Base-by-base conservation (phyloP, 2,329 filamentous ascomycete genomes). In the Hymenoscyphus albidus region DNA sequence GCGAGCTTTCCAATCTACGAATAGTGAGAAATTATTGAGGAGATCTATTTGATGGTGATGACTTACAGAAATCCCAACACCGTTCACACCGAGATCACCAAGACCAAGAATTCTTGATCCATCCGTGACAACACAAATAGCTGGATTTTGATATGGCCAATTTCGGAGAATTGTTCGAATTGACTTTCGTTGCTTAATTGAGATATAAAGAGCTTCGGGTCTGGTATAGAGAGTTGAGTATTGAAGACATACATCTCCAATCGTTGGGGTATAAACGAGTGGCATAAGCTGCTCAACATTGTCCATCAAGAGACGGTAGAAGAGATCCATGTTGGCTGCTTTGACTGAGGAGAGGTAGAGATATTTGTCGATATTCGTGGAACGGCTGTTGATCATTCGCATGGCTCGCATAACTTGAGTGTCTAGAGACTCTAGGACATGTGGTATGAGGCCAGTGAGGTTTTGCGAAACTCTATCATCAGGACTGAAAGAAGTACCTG, bases 41-140 rank as follows among this genome's bases (percentile, higher is more conserved):
- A 2, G 31, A 14, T 12, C 22, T n/a, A 14, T 56, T 62, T 18
- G 48, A 55, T 65, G 18, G 48, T 12, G 22, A 27, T 54, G 22
- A 83, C 85, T 80, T 79, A 88, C 94, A 67, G 95, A 93, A 78
- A 99, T 99, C 70, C 95, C 95, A 82, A 98, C 96, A 74, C 95
- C 95, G 78, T 97, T 97, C 70, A 99, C 89, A 71, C 95, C 95
- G 64, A 98, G 85, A 79, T 99, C 95, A 72, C 95, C 95, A 44
- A 99, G 87, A 74, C 95, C 94, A 65, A 93, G 88, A 77, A 88
- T 97, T 70, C 95, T 90, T 59, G 93, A 97, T 67, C 95, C 95
- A 77, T 99, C 95, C 16, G 95, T 98, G 72, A 99, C 89, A 76
- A 97, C 93, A 75, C 93, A 96, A 76, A 99, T 99, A 78, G 97